Evolutionary conservation across 2,329 filamentous ascomycete species (phyloP).

Genomic region (Neonectria faginata): DNA sequence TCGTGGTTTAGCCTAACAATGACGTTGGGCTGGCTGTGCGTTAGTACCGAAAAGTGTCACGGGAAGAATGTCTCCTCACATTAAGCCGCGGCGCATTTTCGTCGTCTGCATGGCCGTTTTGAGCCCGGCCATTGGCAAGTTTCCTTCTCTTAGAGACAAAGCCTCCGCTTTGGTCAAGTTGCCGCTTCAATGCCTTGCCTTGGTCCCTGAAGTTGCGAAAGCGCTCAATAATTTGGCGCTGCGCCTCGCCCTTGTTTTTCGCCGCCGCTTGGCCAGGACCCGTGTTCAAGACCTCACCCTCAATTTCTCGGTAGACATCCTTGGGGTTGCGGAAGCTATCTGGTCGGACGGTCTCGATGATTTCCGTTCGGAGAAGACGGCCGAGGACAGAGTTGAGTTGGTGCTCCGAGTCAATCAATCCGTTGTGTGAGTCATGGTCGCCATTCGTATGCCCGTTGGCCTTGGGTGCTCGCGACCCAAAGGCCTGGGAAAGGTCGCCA

Average conservation of each 20-base stretch:
- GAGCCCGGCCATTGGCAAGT: slow-evolving; percentile 60
- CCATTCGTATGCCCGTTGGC: slow-evolving; percentile 52
- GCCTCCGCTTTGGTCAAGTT: slow-evolving; percentile 58
- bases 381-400: slow-evolving; percentile 64
- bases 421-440: slow-evolving; percentile 47
- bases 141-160: slow-evolving; percentile 64
- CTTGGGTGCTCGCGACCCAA: slow-evolving; percentile 55
- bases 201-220: slow-evolving; percentile 67
- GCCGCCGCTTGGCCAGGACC: slow-evolving; percentile 56
- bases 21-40: slow-evolving; percentile 69
- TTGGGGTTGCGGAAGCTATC: slow-evolving; percentile 70
- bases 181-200: slow-evolving; percentile 63
- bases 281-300: slow-evolving; percentile 69
- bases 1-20: slow-evolving; percentile 86
- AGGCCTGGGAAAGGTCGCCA: slow-evolving; percentile 75
- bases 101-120: slow-evolving; percentile 44
- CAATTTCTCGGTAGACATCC: slow-evolving; percentile 71
- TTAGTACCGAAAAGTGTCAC: slow-evolving; percentile 42
- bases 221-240: slow-evolving; percentile 65
- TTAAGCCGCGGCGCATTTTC: slow-evolving; percentile 63
- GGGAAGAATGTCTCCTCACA: slow-evolving; percentile 55
- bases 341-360: slow-evolving; percentile 72
- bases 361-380: slow-evolving; percentile 71
- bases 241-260: slow-evolving; percentile 75
- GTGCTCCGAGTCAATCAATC: slow-evolving; percentile 57